Evolutionary conservation across 495 filamentous ascomycete species (phyloP), one percentile per base, ranked within the genome.

Genomic region (Podospora sp.): DNA sequence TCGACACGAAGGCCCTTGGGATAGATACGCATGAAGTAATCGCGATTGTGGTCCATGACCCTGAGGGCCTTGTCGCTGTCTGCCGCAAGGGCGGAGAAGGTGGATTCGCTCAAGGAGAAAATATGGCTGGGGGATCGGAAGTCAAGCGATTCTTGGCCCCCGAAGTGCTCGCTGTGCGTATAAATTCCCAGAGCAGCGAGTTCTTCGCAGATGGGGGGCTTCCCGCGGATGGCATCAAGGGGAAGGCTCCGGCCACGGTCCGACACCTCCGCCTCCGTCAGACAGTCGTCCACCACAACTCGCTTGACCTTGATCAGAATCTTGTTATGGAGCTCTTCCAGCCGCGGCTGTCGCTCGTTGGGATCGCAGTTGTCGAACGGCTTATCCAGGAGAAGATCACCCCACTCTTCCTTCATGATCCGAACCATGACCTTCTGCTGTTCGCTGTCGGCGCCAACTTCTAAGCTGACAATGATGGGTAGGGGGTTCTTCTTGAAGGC

Each of bases 231-330:
- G 58, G 66, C 24, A 56, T 68, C 49, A 68, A 79, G 60, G 27
- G 75, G 51, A 9, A 71, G 64, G 26, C 69, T 65, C 24, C 73
- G 67, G 2, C 71, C 71, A 26, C 70, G 62, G 52, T 72, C 72
- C 9, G 40, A 18, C n/a, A 68, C 33, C 16, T 73, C 67, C 1
- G 58, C 65, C 18, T 66, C 72, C 12, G 67, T n/a, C 8, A 72
- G 69, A 57, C 79, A 75, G 11, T 83, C 72, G 27, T 86, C 52
- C 12, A 52, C 20, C 26, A 85, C 79, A 8, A 87, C 78, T 63
- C 86, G 88, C 75, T 96, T 96, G 16, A 93, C 93, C 80, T 98
- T 98, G 79, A 98, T 87, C 18, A 98, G 78, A 60, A 97, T 97
- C 75, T 93, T 96, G 25, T 88, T 80, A 57, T 83, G 83, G 61